Conservation (phyloP, 441 rosid genomes). For the Pelargonium citronellum region DNA sequence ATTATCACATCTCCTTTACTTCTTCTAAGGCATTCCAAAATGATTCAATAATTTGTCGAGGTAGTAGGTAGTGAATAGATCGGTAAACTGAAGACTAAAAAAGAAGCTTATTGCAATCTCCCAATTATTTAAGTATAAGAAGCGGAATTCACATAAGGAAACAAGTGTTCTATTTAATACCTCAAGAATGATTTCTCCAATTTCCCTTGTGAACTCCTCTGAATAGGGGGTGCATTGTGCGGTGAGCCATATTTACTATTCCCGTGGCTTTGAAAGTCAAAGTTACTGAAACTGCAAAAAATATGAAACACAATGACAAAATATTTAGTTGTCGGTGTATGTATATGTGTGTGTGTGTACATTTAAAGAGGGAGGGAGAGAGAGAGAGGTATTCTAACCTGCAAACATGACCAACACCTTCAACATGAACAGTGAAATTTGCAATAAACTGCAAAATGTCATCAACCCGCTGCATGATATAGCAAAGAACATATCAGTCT, state of each 20-base stretch:
- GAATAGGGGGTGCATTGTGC: constrained; percentile 34
- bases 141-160: not conserved
- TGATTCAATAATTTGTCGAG: not conserved
- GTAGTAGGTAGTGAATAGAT: not conserved
- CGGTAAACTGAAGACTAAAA: not conserved
- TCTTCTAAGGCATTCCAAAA: too few species aligned
- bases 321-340: not conserved
- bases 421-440: constrained; percentile 71
- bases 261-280: constrained; percentile 84
- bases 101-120: not conserved
- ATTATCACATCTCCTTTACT: too few species aligned
- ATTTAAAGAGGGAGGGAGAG: not conserved
- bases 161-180: constrained; percentile 29
- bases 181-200: constrained; percentile 97
- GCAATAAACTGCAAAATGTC: constrained; percentile 83
- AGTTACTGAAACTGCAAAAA: constrained; percentile 68
- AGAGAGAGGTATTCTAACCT: constrained; percentile 39
- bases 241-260: constrained; percentile 83
- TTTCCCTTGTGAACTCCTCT: constrained; percentile 94
- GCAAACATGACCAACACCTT: constrained; percentile 98
- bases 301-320: constrained; percentile 14
- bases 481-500: constrained; percentile 19
- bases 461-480: constrained; percentile 74
- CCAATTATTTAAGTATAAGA: not conserved
- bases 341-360: too few species aligned